Evolutionary conservation across 768 basidiomycete species (phyloP), one percentile per base, ranked within the genome.

Genomic region (Cantharellus anzutake): DNA sequence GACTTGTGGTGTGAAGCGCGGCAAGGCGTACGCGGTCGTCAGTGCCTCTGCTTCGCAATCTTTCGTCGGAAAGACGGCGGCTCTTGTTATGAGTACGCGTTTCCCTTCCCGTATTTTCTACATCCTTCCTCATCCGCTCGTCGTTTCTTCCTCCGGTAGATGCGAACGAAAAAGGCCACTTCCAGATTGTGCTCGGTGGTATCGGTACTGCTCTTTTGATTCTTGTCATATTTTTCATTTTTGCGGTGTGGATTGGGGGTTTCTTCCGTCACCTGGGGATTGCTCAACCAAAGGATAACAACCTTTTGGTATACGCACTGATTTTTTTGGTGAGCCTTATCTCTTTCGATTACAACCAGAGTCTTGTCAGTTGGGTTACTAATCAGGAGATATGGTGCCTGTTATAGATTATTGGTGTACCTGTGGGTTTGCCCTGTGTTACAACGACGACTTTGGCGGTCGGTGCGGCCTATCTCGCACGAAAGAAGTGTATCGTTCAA

Each of bases 351-450:
- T 3, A 11, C 42, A 38, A 37, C 61, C 7, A 61, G 44, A 48
- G 29, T 29, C 63, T 29, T 29, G 20, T 29, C 20, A 29, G 20
- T 29, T 29, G 20, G 20, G 20, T 29, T 29, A 29, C 20, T 29
- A 29, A 29, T 29, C 20, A 29, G 20, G 20, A 29, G 20, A 29
- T 29, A 29, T 4, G 40, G 4, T 5, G 52, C 4, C 20, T 56
- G 20, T 29, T 29, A 5, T 57, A 70, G 67, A 75, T 76, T 59
- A 74, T 74, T 62, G 74, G 74, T 64, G 74, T 76, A 2, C 76
- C 76, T 7, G 75, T 76, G 62, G 76, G 76, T 64, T 67, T 76
- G 1, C 76, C 76, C 2, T 72, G 72, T 58, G 76, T 76, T 42
- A 75, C 75, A 11, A 71, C 71, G 34, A 71, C 71, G 29, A 71